These are phyloP conservation scores for Polygonum maritimum DNA, from an alignment of 148 eudicot species.

Conservation along the genomic window DNA sequence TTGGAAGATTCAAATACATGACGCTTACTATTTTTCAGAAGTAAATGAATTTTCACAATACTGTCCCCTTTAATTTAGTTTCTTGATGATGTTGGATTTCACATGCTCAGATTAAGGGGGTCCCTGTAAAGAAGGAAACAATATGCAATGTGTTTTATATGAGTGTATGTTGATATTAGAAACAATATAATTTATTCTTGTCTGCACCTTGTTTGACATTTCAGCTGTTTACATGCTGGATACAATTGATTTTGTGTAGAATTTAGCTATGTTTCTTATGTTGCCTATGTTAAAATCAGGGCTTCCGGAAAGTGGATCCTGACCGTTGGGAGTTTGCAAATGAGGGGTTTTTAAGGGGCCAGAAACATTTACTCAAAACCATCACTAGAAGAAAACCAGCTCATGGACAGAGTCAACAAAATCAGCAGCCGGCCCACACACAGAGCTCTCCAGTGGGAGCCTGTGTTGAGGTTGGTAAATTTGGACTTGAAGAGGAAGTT, in stretches of 20 bases:
- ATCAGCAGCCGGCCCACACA: conserved; percentile 21
- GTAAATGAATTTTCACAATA: not conserved
- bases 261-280: not conserved
- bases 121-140: not conserved
- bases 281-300: conserved; percentile 22
- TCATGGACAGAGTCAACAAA: conserved; percentile 34
- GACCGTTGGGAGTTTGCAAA: conserved; percentile 75
- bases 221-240: not conserved
- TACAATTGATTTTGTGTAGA: not conserved
- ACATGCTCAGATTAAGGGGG: not conserved
- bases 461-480: conserved; percentile 63
- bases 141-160: not conserved
- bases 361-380: conserved; percentile 40
- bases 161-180: not conserved
- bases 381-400: conserved; percentile 45
- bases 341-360: conserved; percentile 57
- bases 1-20: not conserved
- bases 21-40: not conserved
- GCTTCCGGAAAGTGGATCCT: conserved; percentile 59
- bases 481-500: conserved; percentile 56
- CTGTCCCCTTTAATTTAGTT: not conserved
- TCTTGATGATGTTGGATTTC: not conserved
- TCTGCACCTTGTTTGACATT: not conserved
- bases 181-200: not conserved
- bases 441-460: conserved; percentile 35